Conservation (phyloP, 83 land plant genomes). For the Larix sibirica region DNA sequence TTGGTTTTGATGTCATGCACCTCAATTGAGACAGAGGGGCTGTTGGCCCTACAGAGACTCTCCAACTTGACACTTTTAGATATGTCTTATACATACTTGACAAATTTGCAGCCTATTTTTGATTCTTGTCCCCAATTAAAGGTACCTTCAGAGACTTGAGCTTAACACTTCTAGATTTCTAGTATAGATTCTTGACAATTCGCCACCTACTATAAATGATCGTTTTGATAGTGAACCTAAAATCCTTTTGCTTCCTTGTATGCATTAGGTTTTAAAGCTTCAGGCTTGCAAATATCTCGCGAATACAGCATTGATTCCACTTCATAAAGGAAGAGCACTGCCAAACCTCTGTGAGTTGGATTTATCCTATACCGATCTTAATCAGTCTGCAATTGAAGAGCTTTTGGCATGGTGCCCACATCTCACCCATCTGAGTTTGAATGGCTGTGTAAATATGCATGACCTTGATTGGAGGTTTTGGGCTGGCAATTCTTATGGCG, state of each 20-base stretch:
- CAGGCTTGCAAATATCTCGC: constrained; percentile 55
- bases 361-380: constrained; percentile 45
- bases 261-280: constrained; percentile 37
- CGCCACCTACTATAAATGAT: constrained; percentile 55
- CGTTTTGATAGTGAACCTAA: neutral
- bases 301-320: constrained; percentile 41
- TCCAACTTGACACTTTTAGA: constrained; percentile 35
- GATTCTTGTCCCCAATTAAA: constrained; percentile 44
- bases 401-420: constrained; percentile 40
- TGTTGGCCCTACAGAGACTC: constrained; percentile 32
- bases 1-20: constrained; percentile 47
- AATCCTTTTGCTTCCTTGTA: neutral
- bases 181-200: constrained; percentile 42
- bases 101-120: constrained; percentile 42
- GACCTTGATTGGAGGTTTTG: constrained; percentile 37
- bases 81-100: constrained; percentile 48
- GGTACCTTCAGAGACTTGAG: constrained; percentile 16
- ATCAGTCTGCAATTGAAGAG: constrained; percentile 40
- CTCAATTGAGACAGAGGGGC: constrained; percentile 42
- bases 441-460: constrained; percentile 48
- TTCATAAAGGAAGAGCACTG: constrained; percentile 40
- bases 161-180: neutral
- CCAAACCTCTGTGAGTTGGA: constrained; percentile 43
- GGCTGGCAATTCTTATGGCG: constrained; percentile 7
- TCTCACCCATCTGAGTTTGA: constrained; percentile 39